Evolutionary conservation across 257 asterid species (phyloP), one percentile per base, ranked within the genome.

Genomic region (Solanum gandarillasii): DNA sequence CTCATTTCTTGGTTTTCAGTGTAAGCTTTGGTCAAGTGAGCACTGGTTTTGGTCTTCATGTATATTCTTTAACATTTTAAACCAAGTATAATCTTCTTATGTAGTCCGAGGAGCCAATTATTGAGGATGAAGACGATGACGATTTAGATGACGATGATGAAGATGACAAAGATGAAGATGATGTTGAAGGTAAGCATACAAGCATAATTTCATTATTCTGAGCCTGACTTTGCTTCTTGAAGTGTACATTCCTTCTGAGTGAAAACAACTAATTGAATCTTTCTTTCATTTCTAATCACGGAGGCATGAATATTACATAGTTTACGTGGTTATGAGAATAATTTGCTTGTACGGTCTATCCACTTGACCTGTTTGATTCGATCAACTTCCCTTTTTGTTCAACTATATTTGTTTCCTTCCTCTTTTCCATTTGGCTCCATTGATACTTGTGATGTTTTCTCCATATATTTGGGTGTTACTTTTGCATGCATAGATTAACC

Each of bases 101-200:
- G 86, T 90, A 93, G 96, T 86, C 87, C 20, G 94, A 91, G 86
- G 93, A 91, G 91, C 95, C 94, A 23, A 48, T 91, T 62, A 55
- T 93, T 48, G 96, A 93, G 91, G 95, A 93, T 36, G 96, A 92
- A 0, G 93, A 90, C 7, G 92, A 93, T 5, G 94, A 91, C 0
- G 87, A 85, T 0, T 92, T 92, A 2, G 94, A 93, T 0, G 95
- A 93, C 0, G 94, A 93, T 31, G 94, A 93, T 11, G 94, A 93
- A 20, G 96, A 89, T 62, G 95, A 91, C 82, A 87, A 90, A 85
- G 92, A 93, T 87, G 95, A 93, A 9, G 96, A 92, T 89, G 96
- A 92, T 58, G 90, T 55, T 81, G 95, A 93, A 88, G 96, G 96
- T 90, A 87, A 85, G 67, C 52, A n/a, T 84, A 41, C 52, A 12